Conservation (phyloP, 2,329 filamentous ascomycete genomes). For the Penicillium brevicompactum region DNA sequence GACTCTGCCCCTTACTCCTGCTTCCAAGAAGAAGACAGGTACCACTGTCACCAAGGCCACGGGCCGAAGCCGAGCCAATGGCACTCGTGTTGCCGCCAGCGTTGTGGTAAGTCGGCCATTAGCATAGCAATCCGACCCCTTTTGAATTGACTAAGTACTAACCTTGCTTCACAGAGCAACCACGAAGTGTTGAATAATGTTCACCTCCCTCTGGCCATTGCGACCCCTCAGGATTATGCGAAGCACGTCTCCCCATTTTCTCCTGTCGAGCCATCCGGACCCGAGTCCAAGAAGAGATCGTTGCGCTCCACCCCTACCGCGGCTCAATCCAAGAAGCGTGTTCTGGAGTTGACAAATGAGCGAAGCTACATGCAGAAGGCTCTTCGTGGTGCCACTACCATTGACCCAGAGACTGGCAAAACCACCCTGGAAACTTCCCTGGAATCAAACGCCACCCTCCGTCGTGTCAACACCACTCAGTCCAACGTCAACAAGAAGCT, state of each 20-base stretch:
- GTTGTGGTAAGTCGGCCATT: background rate
- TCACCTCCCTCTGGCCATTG: background rate
- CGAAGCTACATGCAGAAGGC: too few species aligned
- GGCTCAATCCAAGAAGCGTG: background rate
- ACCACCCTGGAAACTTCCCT: constrained; percentile 19
- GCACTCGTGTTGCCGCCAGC: background rate
- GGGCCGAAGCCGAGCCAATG: background rate
- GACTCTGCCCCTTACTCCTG: background rate
- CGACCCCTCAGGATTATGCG: background rate
- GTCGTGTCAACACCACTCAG: background rate
- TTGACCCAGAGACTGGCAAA: constrained; percentile 34
- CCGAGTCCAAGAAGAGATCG: background rate
- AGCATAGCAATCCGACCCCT: background rate
- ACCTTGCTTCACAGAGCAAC: background rate
- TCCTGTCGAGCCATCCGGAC: background rate
- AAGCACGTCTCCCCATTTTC: constrained; percentile 1
- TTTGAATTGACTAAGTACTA: background rate
- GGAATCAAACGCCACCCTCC: too few species aligned
- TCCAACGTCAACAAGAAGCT: background rate
- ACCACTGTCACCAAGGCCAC: background rate
- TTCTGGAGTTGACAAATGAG: constrained; percentile 27
- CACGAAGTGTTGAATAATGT: background rate
- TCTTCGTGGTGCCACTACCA: constrained; percentile 22
- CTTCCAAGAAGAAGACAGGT: background rate
- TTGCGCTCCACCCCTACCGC: background rate